Evolutionary conservation across 2,329 filamentous ascomycete genomes (phyloP).

Genomic region (Fusarium guadeloupense): DNA sequence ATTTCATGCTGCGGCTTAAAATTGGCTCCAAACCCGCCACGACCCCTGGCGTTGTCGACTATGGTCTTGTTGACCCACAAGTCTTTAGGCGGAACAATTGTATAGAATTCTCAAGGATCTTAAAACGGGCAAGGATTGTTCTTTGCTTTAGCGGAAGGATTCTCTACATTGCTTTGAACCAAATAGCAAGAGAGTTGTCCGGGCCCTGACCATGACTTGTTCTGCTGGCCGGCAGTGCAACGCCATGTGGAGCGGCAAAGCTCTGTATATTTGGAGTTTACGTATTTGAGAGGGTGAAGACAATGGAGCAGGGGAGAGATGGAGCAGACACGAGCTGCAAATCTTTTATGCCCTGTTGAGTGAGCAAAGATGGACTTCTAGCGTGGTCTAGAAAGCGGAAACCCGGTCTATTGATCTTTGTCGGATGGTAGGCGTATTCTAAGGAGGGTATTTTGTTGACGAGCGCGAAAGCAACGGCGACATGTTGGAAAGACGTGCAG

Average conservation of each 20-base stretch:
- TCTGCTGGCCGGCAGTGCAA: constrained; percentile 8
- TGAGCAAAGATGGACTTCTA: constrained; percentile 14
- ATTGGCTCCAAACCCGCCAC: constrained; percentile 25
- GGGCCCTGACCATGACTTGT: constrained; percentile 13
- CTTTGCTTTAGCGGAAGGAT: constrained; percentile 14
- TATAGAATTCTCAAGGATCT: constrained; percentile 26
- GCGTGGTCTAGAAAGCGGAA: constrained; percentile 8
- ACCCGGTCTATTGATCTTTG: constrained; percentile 32
- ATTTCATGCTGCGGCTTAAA: constrained; percentile 21
- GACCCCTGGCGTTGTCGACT: constrained; percentile 31
- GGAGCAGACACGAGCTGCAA: constrained; percentile 19
- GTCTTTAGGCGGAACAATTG: constrained; percentile 25
- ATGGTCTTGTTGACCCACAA: constrained; percentile 19
- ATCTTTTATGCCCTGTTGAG: constrained; percentile 27
- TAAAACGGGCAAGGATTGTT: constrained; percentile 14
- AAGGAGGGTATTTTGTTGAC: constrained; percentile 22
- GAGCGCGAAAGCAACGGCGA: constrained; percentile 13
- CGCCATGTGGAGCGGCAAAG: constrained; percentile 3
- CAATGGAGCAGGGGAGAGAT: neutral
- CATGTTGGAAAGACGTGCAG: constrained; percentile 36
- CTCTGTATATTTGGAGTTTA: constrained; percentile 3
- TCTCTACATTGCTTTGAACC: constrained; percentile 15
- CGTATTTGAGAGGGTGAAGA: neutral
- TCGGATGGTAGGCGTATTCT: constrained; percentile 20
- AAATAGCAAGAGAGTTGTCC: constrained; percentile 7